A percentile compares a stretch with the other conserved stretches of the same genome.
These are phyloP conservation scores for Alternaria triticina DNA, from an alignment of 2,329 filamentous ascomycete species.

Conservation along the genomic window DNA sequence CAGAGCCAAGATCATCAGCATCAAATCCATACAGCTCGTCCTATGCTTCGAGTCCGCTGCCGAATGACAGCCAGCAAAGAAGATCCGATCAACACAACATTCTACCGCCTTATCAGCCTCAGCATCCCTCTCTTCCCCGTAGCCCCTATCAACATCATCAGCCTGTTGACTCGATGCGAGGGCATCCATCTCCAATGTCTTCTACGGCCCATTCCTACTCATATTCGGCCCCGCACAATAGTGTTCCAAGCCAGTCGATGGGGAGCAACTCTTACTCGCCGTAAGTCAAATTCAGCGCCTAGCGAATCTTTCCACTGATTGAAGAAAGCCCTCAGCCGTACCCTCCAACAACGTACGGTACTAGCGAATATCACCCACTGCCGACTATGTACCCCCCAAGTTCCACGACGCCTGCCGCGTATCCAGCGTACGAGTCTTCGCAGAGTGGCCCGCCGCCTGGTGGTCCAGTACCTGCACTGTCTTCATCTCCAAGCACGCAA, in stretches of 20 bases:
- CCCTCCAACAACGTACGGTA: conserved; percentile 42
- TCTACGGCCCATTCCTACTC: conserved; percentile 37
- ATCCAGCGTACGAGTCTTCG: conserved; percentile 40
- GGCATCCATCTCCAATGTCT: conserved; percentile 35
- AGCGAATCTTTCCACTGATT: conserved; percentile 13
- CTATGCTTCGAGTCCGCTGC: conserved; percentile 36
- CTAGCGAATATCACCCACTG: conserved; percentile 42
- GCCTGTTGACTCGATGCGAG: conserved; percentile 35
- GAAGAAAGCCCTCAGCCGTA: conserved; percentile 38
- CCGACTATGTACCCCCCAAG: conserved; percentile 47
- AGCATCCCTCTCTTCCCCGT: conserved; percentile 32
- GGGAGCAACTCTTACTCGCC: conserved; percentile 43
- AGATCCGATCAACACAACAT: conserved; percentile 37
- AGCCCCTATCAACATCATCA: conserved; percentile 46
- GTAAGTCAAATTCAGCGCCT: conserved; percentile 25
- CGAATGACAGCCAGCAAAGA: conserved; percentile 32
- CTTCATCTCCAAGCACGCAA: conserved; percentile 35
- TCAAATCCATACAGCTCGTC: conserved; percentile 37
- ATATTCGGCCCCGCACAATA: conserved; percentile 42
- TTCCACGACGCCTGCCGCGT: conserved; percentile 39
- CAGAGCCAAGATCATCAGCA: conserved; percentile 35
- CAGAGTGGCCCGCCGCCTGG: conserved; percentile 26
- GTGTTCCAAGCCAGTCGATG: conserved; percentile 35
- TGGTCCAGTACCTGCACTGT: conserved; percentile 31
- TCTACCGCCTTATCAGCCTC: conserved; percentile 41